Evolutionary conservation across 176 grass and related monocot genomes (phyloP).

Genomic region (Oryza australiensis): DNA sequence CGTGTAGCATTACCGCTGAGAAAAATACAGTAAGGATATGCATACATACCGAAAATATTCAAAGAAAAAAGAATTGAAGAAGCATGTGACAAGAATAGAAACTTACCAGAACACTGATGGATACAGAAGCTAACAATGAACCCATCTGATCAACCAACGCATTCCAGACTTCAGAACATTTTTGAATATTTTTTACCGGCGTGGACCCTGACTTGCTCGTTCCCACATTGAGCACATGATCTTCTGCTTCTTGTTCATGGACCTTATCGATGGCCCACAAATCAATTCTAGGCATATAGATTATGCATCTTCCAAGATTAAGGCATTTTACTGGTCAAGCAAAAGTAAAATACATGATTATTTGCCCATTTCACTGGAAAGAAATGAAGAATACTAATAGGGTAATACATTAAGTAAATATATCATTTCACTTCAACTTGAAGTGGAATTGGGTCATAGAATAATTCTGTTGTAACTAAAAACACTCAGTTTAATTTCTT

Average conservation of each 20-base stretch:
- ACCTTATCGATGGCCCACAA: conserved; percentile 77
- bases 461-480: conserved; percentile 3
- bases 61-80: conserved; percentile 10
- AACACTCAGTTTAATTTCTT: background rate
- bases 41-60: background rate
- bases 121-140: conserved; percentile 73
- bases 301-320: conserved; percentile 76
- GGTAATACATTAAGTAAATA: conserved; percentile 1
- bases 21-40: background rate
- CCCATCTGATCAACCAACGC: conserved; percentile 83
- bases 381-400: conserved; percentile 33
- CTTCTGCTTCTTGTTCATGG: conserved; percentile 36
- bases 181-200: conserved; percentile 17
- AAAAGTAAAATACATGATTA: conserved; percentile 32
- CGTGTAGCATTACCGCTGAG: too few relatives aligned
- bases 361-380: background rate
- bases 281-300: conserved; percentile 99
- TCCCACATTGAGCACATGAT: conserved; percentile 29
- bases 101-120: conserved; percentile 88
- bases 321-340: conserved; percentile 66
- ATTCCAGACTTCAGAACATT: conserved; percentile 81
- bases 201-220: conserved; percentile 10
- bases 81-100: conserved; percentile 22
- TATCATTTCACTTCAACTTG: conserved; percentile 27
- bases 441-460: conserved; percentile 7